These are phyloP conservation scores for Nigrograna mackinnonii DNA, from an alignment of 2,329 filamentous ascomycete species.

Conservation along the genomic window DNA sequence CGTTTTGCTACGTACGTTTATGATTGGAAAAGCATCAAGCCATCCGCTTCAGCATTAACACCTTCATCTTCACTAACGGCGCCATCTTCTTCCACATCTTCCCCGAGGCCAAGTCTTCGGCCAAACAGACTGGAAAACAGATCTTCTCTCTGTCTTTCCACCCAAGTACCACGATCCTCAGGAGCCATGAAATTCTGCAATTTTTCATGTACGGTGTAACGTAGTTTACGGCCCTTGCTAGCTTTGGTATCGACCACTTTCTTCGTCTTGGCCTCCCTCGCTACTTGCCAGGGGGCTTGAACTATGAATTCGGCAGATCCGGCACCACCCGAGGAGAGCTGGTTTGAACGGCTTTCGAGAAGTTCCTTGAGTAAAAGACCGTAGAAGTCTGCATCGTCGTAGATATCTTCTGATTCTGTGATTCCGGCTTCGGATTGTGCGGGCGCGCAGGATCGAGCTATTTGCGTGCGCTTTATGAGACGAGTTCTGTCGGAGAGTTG, in stretches of 20 bases:
- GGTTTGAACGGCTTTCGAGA: conserved; percentile 82
- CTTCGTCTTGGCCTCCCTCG: conserved; percentile 80
- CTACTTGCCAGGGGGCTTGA: conserved; percentile 61
- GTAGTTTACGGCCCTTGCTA: conserved; percentile 91
- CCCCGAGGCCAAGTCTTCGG: conserved; percentile 46
- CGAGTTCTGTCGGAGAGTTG: conserved; percentile 70
- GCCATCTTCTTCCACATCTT: conserved; percentile 42
- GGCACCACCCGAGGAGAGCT: conserved; percentile 46
- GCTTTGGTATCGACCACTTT: conserved; percentile 90
- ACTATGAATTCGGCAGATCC: conserved; percentile 53
- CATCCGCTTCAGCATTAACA: conserved; percentile 40
- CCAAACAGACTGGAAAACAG: conserved; percentile 57
- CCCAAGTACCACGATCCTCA: conserved; percentile 81
- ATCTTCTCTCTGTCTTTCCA: conserved; percentile 74
- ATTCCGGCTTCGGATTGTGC: conserved; percentile 60
- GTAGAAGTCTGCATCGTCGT: conserved; percentile 95
- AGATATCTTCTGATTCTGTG: conserved; percentile 66
- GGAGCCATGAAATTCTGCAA: conserved; percentile 97
- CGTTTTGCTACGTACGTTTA: too few species aligned
- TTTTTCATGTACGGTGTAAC: conserved; percentile 95
- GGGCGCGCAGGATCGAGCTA: conserved; percentile 77
- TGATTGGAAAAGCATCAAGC: conserved; percentile 43
- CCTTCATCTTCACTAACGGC: conserved; percentile 39
- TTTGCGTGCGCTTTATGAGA: conserved; percentile 69
- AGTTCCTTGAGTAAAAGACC: conserved; percentile 90